phyloP scores from a whole-genome alignment of 2,329 filamentous ascomycete genomes.

The Colletotrichum echinochloae region DNA sequence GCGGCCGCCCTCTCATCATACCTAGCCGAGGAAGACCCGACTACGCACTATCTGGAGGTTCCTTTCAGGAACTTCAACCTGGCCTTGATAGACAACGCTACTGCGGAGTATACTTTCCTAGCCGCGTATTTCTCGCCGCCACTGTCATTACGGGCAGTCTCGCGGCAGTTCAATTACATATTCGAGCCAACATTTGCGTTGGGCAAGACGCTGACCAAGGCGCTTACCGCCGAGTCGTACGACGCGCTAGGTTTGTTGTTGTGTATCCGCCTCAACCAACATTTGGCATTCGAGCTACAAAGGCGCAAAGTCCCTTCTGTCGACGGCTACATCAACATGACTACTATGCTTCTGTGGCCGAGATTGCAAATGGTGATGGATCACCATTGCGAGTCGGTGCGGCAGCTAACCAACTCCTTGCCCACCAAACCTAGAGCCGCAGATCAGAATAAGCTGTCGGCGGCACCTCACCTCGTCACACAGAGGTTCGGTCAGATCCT shows the following conservation, averaged over 20 bases:
- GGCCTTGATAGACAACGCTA: conserved; percentile 92
- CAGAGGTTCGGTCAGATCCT: conserved; percentile 96
- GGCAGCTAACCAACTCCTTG: conserved; percentile 67
- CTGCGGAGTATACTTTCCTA: conserved; percentile 94
- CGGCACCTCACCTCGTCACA: conserved; percentile 90
- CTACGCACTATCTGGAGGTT: conserved; percentile 87
- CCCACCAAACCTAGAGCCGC: conserved; percentile 57
- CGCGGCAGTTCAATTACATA: conserved; percentile 85
- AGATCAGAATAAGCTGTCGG: conserved; percentile 71
- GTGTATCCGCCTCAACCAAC: conserved; percentile 94
- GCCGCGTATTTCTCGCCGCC: conserved; percentile 88
- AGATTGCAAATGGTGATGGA: conserved; percentile 96
- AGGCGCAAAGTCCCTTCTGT: conserved; percentile 88
- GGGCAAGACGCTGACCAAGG: conserved; percentile 80
- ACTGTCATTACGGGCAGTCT: conserved; percentile 80
- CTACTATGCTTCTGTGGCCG: conserved; percentile 96
- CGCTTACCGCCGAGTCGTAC: conserved; percentile 79
- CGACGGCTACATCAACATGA: conserved; percentile 93
- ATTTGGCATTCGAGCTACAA: conserved; percentile 93
- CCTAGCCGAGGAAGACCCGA: conserved; percentile 89
- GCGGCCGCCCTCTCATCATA: conserved; percentile 86
- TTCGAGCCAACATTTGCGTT: conserved; percentile 92
- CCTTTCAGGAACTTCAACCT: conserved; percentile 96
- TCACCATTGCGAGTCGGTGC: conserved; percentile 88
- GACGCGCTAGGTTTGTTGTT: conserved; percentile 90